Evolutionary conservation across 2,329 filamentous ascomycete genomes (phyloP).

Genomic region (Amylocarpus encephaloides): DNA sequence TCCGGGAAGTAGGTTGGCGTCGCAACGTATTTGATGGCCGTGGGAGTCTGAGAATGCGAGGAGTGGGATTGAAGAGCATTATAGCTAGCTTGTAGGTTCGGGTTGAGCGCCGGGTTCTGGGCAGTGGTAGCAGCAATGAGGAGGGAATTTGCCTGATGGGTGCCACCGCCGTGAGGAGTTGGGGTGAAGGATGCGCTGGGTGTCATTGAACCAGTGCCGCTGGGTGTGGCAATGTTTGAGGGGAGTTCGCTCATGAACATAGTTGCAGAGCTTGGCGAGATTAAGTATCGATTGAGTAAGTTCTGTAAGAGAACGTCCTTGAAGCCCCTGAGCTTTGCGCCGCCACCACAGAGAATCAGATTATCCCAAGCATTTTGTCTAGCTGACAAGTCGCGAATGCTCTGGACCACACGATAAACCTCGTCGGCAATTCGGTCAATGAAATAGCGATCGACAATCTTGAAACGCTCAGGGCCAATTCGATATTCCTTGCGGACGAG

Average conservation of each 20-base stretch:
- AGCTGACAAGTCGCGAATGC: slow-evolving; percentile 77
- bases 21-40: slow-evolving; percentile 58
- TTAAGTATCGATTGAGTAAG: slow-evolving; percentile 73
- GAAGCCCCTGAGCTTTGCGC: slow-evolving; percentile 67
- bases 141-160: slow-evolving; percentile 73
- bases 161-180: slow-evolving; percentile 47
- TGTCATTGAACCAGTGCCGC: slow-evolving; percentile 85
- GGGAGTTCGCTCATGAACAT: slow-evolving; percentile 97
- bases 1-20: slow-evolving; percentile 68
- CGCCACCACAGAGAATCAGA: slow-evolving; percentile 86
- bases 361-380: slow-evolving; percentile 87
- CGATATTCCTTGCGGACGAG: slow-evolving; percentile 63
- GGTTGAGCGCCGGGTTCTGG: slow-evolving; percentile 29
- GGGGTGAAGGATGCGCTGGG: slow-evolving; percentile 49
- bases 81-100: slow-evolving; percentile 32
- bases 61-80: slow-evolving; percentile 47
- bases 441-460: slow-evolving; percentile 60
- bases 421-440: slow-evolving; percentile 79
- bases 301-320: slow-evolving; percentile 81
- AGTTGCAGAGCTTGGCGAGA: slow-evolving; percentile 86
- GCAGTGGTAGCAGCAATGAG: slow-evolving; percentile 84
- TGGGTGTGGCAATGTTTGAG: slow-evolving; percentile 84
- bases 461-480: slow-evolving; percentile 70
- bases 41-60: slow-evolving; percentile 62
- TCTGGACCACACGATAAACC: slow-evolving; percentile 76